A percentile compares a stretch with the other conserved stretches of the same genome.
Conservation (phyloP, 371 early-diverging fungal genomes). For the Apophysomyces ossiformis region DNA sequence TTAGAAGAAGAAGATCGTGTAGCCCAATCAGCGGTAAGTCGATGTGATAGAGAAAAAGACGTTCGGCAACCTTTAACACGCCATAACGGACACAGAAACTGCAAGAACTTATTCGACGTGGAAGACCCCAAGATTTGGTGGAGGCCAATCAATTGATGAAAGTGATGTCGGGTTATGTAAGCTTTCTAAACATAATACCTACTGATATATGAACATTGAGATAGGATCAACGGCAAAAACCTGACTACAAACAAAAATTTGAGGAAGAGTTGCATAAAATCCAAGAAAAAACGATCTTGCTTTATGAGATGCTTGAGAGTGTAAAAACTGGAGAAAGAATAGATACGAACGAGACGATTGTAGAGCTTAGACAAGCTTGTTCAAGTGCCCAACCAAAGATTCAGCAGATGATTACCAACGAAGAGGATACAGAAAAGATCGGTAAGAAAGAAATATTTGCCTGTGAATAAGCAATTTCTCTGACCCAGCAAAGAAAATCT, state of each 20-base stretch:
- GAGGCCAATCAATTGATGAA: slow-evolving; percentile 98
- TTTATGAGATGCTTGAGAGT: slow-evolving; percentile 80
- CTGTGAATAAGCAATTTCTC: slow-evolving; percentile 5
- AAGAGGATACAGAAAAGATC: slow-evolving; percentile 31
- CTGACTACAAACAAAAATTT: slow-evolving; percentile 88
- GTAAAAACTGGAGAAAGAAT: slow-evolving; percentile 65
- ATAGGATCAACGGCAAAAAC: slow-evolving; percentile 76
- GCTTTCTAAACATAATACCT: slow-evolving; percentile 14
- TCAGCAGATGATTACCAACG: slow-evolving; percentile 68
- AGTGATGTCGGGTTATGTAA: slow-evolving; percentile 94
- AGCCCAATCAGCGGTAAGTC: slow-evolving; percentile 85
- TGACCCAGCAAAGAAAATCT: slow-evolving; percentile 53
- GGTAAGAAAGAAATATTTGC: slow-evolving; percentile 15
- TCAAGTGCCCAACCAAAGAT: slow-evolving; percentile 74
- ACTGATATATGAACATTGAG: not conserved
- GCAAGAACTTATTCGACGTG: slow-evolving; percentile 95
- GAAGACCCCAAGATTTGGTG: slow-evolving; percentile 92
- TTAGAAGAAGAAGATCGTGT: slow-evolving; percentile 93
- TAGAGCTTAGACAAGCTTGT: slow-evolving; percentile 59
- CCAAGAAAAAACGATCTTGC: slow-evolving; percentile 72
- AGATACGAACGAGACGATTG: slow-evolving; percentile 56
- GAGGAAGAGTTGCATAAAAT: slow-evolving; percentile 83
- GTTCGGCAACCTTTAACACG: not conserved
- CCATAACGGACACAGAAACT: slow-evolving; percentile 72
- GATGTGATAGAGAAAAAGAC: not conserved